Evolutionary conservation across 345 rosid species (phyloP), one percentile per base, ranked within the genome.

Genomic region (Syzygium aqueum): DNA sequence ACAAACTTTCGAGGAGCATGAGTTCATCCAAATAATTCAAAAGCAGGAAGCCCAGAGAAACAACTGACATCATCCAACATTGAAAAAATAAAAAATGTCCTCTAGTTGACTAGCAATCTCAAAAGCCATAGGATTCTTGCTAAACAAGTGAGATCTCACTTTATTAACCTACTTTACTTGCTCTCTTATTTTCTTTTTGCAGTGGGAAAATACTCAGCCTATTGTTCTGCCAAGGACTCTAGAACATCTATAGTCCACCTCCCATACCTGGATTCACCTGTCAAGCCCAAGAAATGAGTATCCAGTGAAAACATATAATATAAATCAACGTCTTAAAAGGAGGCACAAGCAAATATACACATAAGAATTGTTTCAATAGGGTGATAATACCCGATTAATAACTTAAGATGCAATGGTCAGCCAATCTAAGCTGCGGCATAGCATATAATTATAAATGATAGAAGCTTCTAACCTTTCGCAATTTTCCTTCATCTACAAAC

Each of bases 401-500:
- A 37, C 49, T 73, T 33, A 33, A 33, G 46, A 73, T 1, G 27
- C 49, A 73, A 37, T 73, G 80, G 80, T 73, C 80, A 73, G 80
- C 80, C 80, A 19, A 67, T 67, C 46, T 33, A 67, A 37, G 82
- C 80, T 33, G 82, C 37, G 82, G 49, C 15, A 73, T 49, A 73
- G 82, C 25, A 73, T 73, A 73, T 6, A 73, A 73, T 37, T 37
- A 73, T 21, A 19, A 37, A 37, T 13, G 49, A 73, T 73, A 37
- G 49, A 73, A 73, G 82, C 49, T 73, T 61, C 87, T 49, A 87
- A 97, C 99, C 99, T 96, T 97, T 51, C 99, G 94, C 87, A 97
- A 89, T 91, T 97, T 97, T 91, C 99, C 99, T 92, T 97, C 99
- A 91, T 97, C 99, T 85, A 97, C 97, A 90, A 97, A 95, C 93